Base-by-base conservation (phyloP, 768 basidiomycete genomes). In the Cystofilobasidium ferigula region DNA sequence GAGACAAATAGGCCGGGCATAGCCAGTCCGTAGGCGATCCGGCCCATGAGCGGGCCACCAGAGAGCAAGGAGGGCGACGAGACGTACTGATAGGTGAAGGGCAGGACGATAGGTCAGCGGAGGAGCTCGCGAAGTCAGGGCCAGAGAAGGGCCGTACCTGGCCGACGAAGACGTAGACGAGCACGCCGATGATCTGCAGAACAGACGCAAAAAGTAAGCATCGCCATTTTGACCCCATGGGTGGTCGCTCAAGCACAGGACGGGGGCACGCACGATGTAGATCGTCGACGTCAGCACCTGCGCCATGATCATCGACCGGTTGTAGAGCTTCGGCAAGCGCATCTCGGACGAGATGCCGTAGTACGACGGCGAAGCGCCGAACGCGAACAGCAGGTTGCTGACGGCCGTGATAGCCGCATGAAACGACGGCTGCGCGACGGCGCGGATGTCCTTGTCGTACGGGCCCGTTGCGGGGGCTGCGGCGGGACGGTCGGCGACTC, bases 361-460 rank as follows among this genome's bases (percentile, higher is more conserved):
- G 62, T 16, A 13, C 42, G 42, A 18, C 12, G 42, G 14, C 5
- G 20, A 68, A 34, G 45, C 61, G 30, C n/a, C 61, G 61, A 34
- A 62, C 18, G 38, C 22, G 54, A 76, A 72, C 56, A 76, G 69
- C 59, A 78, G 58, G 48, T 72, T 71, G 18, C 57, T 64, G 51
- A 76, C 63, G 32, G 74, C 74, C 47, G 73, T 73, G 70, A 77
- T 74, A n/a, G 74, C 69, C 57, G 69, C 74, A 26, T 68, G 51
- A 67, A 69, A 70, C 34, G 60, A 63, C 20, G 69, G 69, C 26
- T 45, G 40, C 22, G 51, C 63, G 60, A 68, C 57, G 34, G 68
- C 59, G 32, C 64, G 61, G 28, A 71, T 43, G 26, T 69, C 61
- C 51, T 68, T 69, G 30, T 72, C 72, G 58, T 56, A 69, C 0